phyloP scores from a whole-genome alignment of 2,329 filamentous ascomycete genomes.

The Rhexocercosporidium sp. region DNA sequence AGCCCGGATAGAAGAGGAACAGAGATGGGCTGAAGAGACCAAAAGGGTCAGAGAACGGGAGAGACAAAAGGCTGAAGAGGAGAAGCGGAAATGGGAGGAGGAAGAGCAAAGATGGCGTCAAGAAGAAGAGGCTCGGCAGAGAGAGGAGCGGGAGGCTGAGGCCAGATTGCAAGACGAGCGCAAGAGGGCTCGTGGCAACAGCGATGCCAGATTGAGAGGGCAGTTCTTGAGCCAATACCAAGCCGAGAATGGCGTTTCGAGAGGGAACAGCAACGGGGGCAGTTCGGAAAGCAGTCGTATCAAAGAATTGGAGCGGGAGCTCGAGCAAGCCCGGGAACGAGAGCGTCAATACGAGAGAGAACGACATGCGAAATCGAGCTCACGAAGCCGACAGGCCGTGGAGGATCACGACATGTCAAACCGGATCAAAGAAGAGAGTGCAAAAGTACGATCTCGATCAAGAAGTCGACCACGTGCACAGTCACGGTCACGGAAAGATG shows the following conservation, averaged over 20 bases:
- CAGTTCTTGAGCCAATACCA: conserved; percentile 90
- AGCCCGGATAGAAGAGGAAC: conserved; percentile 66
- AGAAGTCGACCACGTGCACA: conserved; percentile 34
- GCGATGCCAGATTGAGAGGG: conserved; percentile 74
- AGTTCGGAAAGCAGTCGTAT: conserved; percentile 70
- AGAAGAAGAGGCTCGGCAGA: conserved; percentile 73
- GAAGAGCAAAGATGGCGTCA: conserved; percentile 78
- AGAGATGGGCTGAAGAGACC: conserved; percentile 69
- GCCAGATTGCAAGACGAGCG: conserved; percentile 70
- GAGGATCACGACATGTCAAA: conserved; percentile 40
- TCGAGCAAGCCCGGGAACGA: conserved; percentile 70
- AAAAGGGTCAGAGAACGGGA: conserved; percentile 62
- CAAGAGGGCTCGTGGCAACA: conserved; percentile 60
- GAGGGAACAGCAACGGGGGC: conserved; percentile 45
- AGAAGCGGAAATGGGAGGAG: conserved; percentile 77
- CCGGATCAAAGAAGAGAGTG: conserved; percentile 37
- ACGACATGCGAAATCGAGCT: conserved; percentile 53
- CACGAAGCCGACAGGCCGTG: conserved; percentile 32
- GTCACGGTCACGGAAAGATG: conserved; percentile 36
- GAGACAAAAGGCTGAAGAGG: conserved; percentile 64
- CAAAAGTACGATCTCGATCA: conserved; percentile 31
- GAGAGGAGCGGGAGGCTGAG: conserved; percentile 77
- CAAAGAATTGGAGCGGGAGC: conserved; percentile 77
- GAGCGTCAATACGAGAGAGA: conserved; percentile 68
- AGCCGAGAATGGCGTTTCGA: conserved; percentile 62